phyloP scores from a whole-genome alignment of 495 filamentous ascomycete species.

The Hypoxylon crocopeplum region DNA sequence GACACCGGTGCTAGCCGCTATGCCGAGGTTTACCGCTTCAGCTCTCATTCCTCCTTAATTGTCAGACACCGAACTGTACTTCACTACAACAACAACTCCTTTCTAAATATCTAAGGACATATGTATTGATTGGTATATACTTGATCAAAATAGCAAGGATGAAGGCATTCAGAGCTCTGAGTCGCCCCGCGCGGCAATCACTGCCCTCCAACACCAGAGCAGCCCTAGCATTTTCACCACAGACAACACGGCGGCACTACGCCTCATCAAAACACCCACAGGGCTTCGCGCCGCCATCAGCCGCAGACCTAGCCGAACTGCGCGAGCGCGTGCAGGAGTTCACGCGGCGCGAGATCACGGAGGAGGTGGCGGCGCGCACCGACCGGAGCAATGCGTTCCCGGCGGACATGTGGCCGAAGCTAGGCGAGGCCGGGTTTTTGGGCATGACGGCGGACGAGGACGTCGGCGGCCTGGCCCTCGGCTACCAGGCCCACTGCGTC shows the following conservation, averaged over 20 bases:
- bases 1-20: constrained; percentile 30
- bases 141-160: too few relatives aligned
- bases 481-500: constrained; percentile 96
- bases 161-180: constrained; percentile 40
- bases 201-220: constrained; percentile 7
- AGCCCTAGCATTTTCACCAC: constrained; percentile 25
- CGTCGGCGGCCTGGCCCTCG: constrained; percentile 88
- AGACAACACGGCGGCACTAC: constrained; percentile 46
- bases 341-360: constrained; percentile 81
- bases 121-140: too few relatives aligned
- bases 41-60: constrained; percentile 40
- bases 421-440: constrained; percentile 89
- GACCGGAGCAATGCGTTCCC: constrained; percentile 92
- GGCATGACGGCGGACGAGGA: constrained; percentile 95
- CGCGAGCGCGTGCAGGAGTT: constrained; percentile 94
- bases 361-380: constrained; percentile 79
- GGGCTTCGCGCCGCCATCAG: constrained; percentile 77
- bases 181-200: constrained; percentile 37
- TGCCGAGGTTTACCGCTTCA: constrained; percentile 22
- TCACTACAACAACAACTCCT: too few relatives aligned
- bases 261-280: constrained; percentile 84
- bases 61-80: too few relatives aligned
- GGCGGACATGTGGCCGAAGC: constrained; percentile 87
- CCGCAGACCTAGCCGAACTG: constrained; percentile 80
- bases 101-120: neutral